Evolutionary conservation across 148 eudicot genomes (phyloP).

Genomic region (Oxyria digyna): DNA sequence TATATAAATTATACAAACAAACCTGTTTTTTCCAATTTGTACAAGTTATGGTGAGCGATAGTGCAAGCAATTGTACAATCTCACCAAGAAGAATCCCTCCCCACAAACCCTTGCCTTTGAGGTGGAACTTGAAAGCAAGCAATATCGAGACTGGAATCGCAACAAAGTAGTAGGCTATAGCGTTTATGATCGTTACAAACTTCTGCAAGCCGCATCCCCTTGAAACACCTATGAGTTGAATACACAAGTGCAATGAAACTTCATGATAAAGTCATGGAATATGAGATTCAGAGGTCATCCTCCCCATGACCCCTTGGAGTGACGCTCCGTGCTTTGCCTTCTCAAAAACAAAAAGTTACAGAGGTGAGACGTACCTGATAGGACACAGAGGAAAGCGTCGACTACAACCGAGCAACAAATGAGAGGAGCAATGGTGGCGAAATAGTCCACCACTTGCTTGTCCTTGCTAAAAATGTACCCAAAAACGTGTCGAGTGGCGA

Average conservation of each 20-base stretch:
- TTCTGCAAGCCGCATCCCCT: conserved; percentile 43
- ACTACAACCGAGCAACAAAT: conserved; percentile 16
- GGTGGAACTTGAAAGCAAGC: conserved; percentile 16
- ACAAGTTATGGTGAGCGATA: conserved; percentile 15
- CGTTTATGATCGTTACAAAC: conserved; percentile 28
- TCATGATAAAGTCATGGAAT: no score
- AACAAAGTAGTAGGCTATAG: conserved; percentile 31
- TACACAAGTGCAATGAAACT: no score
- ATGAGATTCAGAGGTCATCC: no score
- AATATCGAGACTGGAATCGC: conserved; percentile 18
- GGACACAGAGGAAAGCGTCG: conserved; percentile 23
- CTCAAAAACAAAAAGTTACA: no score
- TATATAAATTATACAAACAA: neutral
- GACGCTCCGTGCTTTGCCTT: no score
- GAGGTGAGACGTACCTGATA: conserved; percentile 18
- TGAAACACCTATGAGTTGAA: conserved; percentile 35
- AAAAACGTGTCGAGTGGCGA: conserved; percentile 8
- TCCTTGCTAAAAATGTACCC: conserved; percentile 27
- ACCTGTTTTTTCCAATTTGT: conserved; percentile 36
- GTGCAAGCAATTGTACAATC: conserved; percentile 15
- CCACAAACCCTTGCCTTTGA: conserved; percentile 32
- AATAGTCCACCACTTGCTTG: conserved; percentile 19
- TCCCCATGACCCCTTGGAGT: no score
- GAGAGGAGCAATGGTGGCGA: conserved; percentile 25
- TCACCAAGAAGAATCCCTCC: conserved; percentile 23